Base-by-base conservation (phyloP, 345 rosid genomes). In the Combretum micranthum region DNA sequence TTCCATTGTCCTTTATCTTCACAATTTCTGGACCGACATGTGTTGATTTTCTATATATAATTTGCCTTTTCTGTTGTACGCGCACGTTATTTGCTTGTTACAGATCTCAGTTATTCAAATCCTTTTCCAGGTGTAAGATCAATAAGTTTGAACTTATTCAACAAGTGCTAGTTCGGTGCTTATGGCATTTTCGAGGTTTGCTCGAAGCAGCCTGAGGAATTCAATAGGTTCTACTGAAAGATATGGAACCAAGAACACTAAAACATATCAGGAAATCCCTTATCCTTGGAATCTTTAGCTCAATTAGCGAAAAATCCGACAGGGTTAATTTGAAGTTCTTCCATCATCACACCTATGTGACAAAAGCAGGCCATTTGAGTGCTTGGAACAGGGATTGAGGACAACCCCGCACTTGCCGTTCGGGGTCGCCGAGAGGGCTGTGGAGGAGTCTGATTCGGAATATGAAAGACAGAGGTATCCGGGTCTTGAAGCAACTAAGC, bases 151-250 rank as follows among this genome's bases (percentile, higher is more conserved):
- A 50, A 59, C 18, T 20, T 55, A 59, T 72, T 44, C 3, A 20
- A 19, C 56, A 23, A 53, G 64, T 57, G 46, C 64, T 15, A 47
- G 61, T 57, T 56, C 57, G 44, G 66, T 52, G 15, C 17, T 19
- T 15, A 83, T 86, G 94, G 87, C 94, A 62, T 68, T 83, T 52
- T 79, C 85, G 22, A 74, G 87, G 58, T 51, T 80, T 59, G 76
- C 75, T 17, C 60, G 78, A 55, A 68, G 69, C 54, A 75, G 72
- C 61, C 65, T 83, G 55, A 68, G 83, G 69, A 86, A 89, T 66
- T 57, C 83, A 26, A 69, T 65, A 56, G 75, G 62, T 46, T 20
- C 69, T 20, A 49, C 57, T 23, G 73, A 74, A 18, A 51, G 64
- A 60, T 57, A 17, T 49, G 44, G 55, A 8, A 47, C 42, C 37